Evolutionary conservation across 768 basidiomycete species (phyloP).

Genomic region (Panellus pusillus): DNA sequence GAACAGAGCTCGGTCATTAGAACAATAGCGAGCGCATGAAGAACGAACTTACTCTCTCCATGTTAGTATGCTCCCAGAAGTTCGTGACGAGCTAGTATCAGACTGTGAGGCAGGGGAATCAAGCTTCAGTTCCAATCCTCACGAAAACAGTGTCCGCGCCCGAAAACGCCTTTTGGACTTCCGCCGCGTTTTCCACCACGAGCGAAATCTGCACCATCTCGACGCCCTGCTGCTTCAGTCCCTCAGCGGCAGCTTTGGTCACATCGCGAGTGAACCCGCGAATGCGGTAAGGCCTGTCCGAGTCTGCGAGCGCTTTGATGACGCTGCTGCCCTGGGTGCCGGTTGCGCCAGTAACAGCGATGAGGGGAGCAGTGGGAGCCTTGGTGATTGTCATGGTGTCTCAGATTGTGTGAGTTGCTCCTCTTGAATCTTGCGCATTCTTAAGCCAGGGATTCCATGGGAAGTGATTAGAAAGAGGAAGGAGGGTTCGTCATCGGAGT

Average conservation of each 20-base stretch:
- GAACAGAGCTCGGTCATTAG: no score
- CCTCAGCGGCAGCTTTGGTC: background rate
- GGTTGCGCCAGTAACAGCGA: constrained; percentile 12
- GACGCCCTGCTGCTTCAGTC: background rate
- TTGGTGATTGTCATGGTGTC: constrained; percentile 13
- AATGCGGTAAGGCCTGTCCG: constrained; percentile 11
- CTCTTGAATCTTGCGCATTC: no score
- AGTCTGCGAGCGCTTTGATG: constrained; percentile 5
- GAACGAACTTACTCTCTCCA: no score
- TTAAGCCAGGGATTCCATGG: no score
- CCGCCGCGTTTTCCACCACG: background rate
- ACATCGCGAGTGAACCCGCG: constrained; percentile 6
- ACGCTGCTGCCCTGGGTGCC: constrained; percentile 13
- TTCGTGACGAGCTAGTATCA: background rate
- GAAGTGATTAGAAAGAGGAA: no score
- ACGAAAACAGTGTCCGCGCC: constrained; percentile 11
- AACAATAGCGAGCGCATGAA: no score
- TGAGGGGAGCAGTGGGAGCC: constrained; percentile 4
- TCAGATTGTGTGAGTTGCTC: no score
- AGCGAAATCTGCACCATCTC: constrained; percentile 8
- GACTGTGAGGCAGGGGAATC: background rate
- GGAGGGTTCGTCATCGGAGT: no score
- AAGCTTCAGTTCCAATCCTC: background rate
- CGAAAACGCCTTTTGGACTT: constrained; percentile 5
- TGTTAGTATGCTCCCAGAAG: background rate